A percentile compares a stretch with the other conserved stretches of the same genome.
phyloP scores from a whole-genome alignment of 306 rosid species.

The Echinosophora koreensis region DNA sequence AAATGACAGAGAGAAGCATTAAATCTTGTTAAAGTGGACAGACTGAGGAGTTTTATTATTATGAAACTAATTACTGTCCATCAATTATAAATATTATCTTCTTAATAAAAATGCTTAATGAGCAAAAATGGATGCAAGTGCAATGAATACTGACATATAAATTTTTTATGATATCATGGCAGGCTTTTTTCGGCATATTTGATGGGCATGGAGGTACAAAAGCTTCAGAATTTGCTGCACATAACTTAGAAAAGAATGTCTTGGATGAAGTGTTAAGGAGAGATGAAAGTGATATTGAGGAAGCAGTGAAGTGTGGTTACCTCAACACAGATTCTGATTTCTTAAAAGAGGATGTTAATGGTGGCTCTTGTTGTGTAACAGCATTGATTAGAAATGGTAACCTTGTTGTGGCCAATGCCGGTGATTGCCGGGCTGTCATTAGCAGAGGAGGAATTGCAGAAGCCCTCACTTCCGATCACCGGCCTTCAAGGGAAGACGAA shows the following conservation, averaged over 20 bases:
- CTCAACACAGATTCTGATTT: constrained; percentile 82
- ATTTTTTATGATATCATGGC: constrained; percentile 36
- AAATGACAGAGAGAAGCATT: no score
- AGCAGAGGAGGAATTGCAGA: constrained; percentile 82
- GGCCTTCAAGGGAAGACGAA: constrained; percentile 89
- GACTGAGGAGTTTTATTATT: no score
- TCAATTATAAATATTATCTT: no score
- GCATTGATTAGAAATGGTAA: constrained; percentile 78
- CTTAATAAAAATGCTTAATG: background rate
- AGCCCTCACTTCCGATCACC: constrained; percentile 86
- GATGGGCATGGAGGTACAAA: constrained; percentile 95
- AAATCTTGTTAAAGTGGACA: no score
- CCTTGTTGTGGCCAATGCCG: constrained; percentile 81
- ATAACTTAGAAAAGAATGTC: constrained; percentile 72
- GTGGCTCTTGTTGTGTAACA: constrained; percentile 92
- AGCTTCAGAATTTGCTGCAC: constrained; percentile 86
- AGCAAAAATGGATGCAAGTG: background rate
- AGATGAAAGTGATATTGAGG: constrained; percentile 57
- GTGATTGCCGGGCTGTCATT: constrained; percentile 96
- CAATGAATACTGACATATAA: constrained; percentile 32
- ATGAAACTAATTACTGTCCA: no score
- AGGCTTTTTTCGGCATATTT: constrained; percentile 91
- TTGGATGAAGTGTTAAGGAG: constrained; percentile 65
- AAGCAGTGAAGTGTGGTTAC: constrained; percentile 86
- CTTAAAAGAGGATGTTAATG: constrained; percentile 69